Conservation (phyloP, 306 rosid genomes). For the Cicer cuneatum region DNA sequence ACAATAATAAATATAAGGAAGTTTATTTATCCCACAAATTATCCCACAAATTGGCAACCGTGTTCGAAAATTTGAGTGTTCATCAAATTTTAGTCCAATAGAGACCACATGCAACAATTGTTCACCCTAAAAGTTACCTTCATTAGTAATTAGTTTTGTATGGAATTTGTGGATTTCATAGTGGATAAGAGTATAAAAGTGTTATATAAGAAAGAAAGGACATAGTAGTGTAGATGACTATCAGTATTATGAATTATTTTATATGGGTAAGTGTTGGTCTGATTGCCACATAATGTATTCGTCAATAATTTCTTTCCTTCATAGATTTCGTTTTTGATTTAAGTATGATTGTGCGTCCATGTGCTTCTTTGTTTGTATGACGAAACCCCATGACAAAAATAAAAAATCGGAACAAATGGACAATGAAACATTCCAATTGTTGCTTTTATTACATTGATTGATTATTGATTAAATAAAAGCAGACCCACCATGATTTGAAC, state of each 20-base stretch:
- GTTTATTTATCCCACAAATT: too few species aligned
- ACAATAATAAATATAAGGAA: too few species aligned
- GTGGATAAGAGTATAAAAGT: background rate
- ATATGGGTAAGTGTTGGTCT: background rate
- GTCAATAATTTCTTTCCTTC: background rate
- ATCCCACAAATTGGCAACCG: too few species aligned
- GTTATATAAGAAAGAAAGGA: background rate
- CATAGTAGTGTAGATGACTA: background rate
- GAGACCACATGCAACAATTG: too few species aligned
- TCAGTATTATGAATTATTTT: background rate
- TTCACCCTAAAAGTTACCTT: too few species aligned
- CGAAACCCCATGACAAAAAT: slow-evolving; percentile 16
- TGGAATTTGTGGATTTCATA: background rate
- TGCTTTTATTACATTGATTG: slow-evolving; percentile 26
- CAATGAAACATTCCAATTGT: slow-evolving; percentile 19
- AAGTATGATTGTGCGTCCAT: slow-evolving; percentile 13
- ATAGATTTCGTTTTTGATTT: slow-evolving; percentile 34
- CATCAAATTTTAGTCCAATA: too few species aligned
- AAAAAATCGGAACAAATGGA: slow-evolving; percentile 27
- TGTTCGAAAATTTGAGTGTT: too few species aligned
- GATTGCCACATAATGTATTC: background rate
- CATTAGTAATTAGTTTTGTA: background rate
- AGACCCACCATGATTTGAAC: slow-evolving; percentile 33
- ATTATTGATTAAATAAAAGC: slow-evolving; percentile 21
- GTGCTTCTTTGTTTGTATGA: slow-evolving; percentile 30